These are phyloP conservation scores for Polysphondylium violaceum DNA, from an alignment of 78 protist species.

Conservation along the genomic window DNA sequence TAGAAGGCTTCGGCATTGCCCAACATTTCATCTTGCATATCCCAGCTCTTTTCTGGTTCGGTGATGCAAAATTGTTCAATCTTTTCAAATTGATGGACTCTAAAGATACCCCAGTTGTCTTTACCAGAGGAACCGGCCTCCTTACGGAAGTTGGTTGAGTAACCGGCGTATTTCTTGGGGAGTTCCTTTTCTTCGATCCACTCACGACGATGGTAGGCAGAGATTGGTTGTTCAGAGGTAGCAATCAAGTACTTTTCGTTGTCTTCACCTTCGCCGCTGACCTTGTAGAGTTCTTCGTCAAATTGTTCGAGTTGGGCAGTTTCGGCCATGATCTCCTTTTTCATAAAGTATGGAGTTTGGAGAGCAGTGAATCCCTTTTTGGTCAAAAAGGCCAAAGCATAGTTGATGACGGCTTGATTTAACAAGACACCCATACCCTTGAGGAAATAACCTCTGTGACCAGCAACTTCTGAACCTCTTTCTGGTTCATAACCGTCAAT, in stretches of 20 bases:
- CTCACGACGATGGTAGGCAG: conserved; percentile 95
- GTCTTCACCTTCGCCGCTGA: conserved; percentile 74
- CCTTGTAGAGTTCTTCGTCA: conserved; percentile 99
- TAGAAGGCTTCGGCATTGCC: conserved; percentile 94
- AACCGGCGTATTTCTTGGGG: conserved; percentile 96
- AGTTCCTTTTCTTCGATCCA: conserved; percentile 79
- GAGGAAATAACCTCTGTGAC: conserved; percentile 97
- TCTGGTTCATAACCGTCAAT: conserved; percentile 91
- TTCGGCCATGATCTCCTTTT: conserved; percentile 92
- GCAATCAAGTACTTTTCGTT: conserved; percentile 99
- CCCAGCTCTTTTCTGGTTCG: conserved; percentile 96
- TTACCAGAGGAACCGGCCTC: conserved; percentile 99
- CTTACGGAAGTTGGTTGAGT: conserved; percentile 99
- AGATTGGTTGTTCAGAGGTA: conserved; percentile 99
- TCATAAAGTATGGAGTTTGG: conserved; percentile 98
- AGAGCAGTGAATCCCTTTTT: conserved; percentile 87
- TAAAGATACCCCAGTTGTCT: conserved; percentile 99
- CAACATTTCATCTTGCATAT: conserved; percentile 96
- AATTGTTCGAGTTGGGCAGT: conserved; percentile 99
- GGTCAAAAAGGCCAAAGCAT: conserved; percentile 86
- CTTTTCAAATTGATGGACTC: conserved; percentile 99
- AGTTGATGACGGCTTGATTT: conserved; percentile 94
- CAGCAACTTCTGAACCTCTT: conserved; percentile 90
- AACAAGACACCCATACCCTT: conserved; percentile 93
- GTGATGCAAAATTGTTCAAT: conserved; percentile 98